Conservation (phyloP, 2,329 filamentous ascomycete species). For the Eurotiales sp. region DNA sequence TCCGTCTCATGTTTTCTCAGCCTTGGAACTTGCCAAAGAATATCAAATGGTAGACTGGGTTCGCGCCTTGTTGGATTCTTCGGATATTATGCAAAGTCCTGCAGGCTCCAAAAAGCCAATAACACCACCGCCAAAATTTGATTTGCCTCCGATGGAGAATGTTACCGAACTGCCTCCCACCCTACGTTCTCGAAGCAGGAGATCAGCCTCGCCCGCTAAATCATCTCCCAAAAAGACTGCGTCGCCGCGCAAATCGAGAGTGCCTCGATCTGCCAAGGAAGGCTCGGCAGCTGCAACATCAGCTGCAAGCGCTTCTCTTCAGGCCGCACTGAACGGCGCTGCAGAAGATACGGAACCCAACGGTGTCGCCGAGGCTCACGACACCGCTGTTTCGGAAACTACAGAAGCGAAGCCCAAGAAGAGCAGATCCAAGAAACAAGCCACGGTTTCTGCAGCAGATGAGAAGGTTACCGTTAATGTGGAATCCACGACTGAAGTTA, state of each 20-base stretch:
- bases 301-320: conserved; percentile 46
- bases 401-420: conserved; percentile 18
- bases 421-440: conserved; percentile 20
- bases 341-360: conserved; percentile 25
- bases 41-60: conserved; percentile 87
- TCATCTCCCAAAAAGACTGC: conserved; percentile 51
- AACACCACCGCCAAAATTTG: conserved; percentile 74
- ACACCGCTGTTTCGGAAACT: conserved; percentile 22
- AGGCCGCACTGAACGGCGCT: conserved; percentile 44
- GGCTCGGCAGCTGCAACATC: conserved; percentile 47
- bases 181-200: conserved; percentile 51
- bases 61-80: conserved; percentile 82
- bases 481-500: conserved; percentile 57
- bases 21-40: conserved; percentile 77
- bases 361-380: conserved; percentile 24
- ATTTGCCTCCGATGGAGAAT: conserved; percentile 44
- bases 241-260: conserved; percentile 54
- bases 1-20: conserved; percentile 48
- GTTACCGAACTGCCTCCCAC: conserved; percentile 16
- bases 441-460: conserved; percentile 21
- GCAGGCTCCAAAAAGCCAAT: conserved; percentile 73
- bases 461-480: conserved; percentile 66
- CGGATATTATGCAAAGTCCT: conserved; percentile 66
- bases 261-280: conserved; percentile 48
- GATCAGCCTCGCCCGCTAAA: conserved; percentile 57